Evolutionary conservation across 345 rosid genomes (phyloP), one percentile per base, ranked within the genome.

Genomic region (Microthlaspi erraticum): DNA sequence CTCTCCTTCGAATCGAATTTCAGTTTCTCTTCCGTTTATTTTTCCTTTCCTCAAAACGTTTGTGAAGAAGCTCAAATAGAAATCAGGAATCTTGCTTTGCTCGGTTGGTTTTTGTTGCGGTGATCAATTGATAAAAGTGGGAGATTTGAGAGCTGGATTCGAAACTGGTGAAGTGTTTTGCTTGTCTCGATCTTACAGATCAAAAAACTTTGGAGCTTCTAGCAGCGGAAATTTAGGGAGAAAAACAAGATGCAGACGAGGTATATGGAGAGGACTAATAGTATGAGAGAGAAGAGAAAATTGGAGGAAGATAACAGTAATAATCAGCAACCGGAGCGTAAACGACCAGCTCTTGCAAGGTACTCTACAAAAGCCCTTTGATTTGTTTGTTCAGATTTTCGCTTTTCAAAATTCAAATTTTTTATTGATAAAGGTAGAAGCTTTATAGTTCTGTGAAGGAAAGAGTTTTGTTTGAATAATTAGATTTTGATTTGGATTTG

Each of bases 301-400:
- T 69, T 85, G 52, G 97, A 91, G 54, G 79, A 84, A 52, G 77
- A 82, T 71, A 12, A 18, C 16, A 3, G 39, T 1, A 39, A 61
- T 37, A 31, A 83, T 43, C 83, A 77, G 20, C 93, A 88, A 71
- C 89, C 96, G 18, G 97, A 89, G 65, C 77, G 87, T 75, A 93
- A 91, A 74, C 82, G 91, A 38, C 98, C 98, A 2, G 97, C 98
- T 84, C 80, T 93, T 71, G 92, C 97, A 18, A 91, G 98, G 96
- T 89, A 32, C 42, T 59, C 19, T 74, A 12, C 42, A 56, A 41
- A 61, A 32, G 6, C 54, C 68, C 68, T 52, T 63, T 52, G 0
- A 1, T 53, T 51, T 55, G 33, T 10, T 10, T 34, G 43, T n/a
- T 20, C 36, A 34, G 14, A 38, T 20, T 20, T 17, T 29, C 18